Evolutionary conservation across 331 rosid genomes (phyloP).

Genomic region (Dryas integrifolia): DNA sequence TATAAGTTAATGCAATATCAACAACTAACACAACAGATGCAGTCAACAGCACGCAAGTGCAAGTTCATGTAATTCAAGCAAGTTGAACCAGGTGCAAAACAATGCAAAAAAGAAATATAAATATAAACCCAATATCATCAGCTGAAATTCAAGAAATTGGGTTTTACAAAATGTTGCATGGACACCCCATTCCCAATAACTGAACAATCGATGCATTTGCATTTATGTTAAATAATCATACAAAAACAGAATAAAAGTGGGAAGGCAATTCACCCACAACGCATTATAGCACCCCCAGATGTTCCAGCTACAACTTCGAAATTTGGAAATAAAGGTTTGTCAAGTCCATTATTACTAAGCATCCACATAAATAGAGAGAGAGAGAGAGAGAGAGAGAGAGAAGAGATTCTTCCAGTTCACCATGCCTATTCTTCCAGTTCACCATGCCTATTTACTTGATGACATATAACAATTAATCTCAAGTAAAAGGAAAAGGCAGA

Average conservation of each 20-base stretch:
- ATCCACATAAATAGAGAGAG: neutral
- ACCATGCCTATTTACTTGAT: constrained; percentile 23
- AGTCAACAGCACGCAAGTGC: neutral
- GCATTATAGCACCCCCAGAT: constrained; percentile 16
- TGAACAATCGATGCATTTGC: constrained; percentile 3
- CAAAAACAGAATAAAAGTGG: neutral
- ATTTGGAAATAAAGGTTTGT: constrained; percentile 12
- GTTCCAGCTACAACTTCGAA: constrained; percentile 18
- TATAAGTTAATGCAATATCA: constrained; percentile 15
- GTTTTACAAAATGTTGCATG: constrained; percentile 9
- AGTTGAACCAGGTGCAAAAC: constrained; percentile 4
- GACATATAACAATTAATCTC: constrained; percentile 21
- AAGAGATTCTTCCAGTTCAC: constrained; percentile 35
- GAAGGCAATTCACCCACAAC: constrained; percentile 26
- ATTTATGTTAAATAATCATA: neutral
- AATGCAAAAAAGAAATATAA: neutral
- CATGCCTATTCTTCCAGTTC: constrained; percentile 34
- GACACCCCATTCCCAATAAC: constrained; percentile 1
- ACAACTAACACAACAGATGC: constrained; percentile 8
- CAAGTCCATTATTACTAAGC: constrained; percentile 7
- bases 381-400: constrained; percentile 14
- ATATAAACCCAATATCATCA: neutral
- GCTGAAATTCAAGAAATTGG: neutral
- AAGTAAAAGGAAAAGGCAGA: constrained; percentile 16
- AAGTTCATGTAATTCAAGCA: constrained; percentile 5